Evolutionary conservation across 306 rosid genomes (phyloP).

Genomic region (Castanopsis chinensis): DNA sequence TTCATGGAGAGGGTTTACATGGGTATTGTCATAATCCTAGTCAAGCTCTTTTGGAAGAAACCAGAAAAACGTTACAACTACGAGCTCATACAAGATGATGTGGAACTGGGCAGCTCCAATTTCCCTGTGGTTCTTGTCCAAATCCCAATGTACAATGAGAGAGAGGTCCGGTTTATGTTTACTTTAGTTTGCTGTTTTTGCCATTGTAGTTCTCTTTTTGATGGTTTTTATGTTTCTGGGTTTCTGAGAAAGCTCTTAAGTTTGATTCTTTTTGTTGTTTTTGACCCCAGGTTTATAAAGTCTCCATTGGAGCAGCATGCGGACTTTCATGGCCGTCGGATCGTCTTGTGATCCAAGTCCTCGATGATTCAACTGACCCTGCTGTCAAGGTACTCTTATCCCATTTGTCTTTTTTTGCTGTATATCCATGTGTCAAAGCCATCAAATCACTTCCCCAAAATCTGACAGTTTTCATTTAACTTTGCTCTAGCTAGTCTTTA

Average conservation of each 20-base stretch:
- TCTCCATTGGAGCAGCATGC: conserved; percentile 98
- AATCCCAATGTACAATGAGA: conserved; percentile 98
- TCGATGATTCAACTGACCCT: conserved; percentile 95
- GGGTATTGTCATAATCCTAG: conserved; percentile 85
- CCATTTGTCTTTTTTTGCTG: background rate
- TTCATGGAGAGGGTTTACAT: conserved; percentile 82
- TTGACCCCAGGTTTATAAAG: conserved; percentile 72
- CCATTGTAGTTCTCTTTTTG: background rate
- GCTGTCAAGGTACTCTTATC: conserved; percentile 55
- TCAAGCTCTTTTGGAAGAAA: conserved; percentile 90
- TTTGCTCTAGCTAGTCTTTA: too few species aligned
- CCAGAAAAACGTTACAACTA: conserved; percentile 76
- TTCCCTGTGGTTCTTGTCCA: conserved; percentile 88
- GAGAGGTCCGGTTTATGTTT: conserved; percentile 55
- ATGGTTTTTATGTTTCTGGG: background rate
- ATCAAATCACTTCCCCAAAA: conserved; percentile 2
- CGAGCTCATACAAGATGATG: conserved; percentile 67
- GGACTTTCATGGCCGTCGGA: conserved; percentile 96
- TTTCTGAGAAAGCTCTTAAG: conserved; percentile 7
- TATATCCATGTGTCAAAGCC: conserved; percentile 29
- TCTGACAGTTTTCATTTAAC: too few species aligned
- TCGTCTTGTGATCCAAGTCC: conserved; percentile 96
- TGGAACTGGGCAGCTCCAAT: conserved; percentile 71
- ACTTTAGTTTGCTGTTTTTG: background rate
- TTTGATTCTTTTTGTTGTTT: conserved; percentile 14